phyloP scores from a whole-genome alignment of 352 stramenopile species.

The Aphanomyces astaci region DNA sequence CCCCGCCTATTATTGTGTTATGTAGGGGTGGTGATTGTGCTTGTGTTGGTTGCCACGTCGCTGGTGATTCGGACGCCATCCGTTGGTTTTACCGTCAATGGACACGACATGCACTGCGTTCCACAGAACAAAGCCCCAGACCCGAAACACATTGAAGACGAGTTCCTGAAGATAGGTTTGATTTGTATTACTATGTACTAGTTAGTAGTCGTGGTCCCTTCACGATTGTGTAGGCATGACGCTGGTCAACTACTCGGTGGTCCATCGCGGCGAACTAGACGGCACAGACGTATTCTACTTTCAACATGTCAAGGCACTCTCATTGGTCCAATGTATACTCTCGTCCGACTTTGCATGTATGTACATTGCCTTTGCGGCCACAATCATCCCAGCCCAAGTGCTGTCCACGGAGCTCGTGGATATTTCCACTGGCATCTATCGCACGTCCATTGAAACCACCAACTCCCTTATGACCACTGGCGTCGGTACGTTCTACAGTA shows the following conservation, averaged over 20 bases:
- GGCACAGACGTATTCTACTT: constrained; percentile 6
- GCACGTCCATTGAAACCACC: neutral
- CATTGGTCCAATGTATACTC: constrained; percentile 9
- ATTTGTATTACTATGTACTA: neutral
- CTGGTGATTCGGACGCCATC: constrained; percentile 8
- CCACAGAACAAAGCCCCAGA: neutral
- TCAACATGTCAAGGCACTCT: constrained; percentile 14
- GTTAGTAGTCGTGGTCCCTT: neutral
- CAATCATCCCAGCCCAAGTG: neutral
- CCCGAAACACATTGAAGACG: constrained; percentile 6
- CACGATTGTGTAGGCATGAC: neutral
- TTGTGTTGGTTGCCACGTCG: neutral
- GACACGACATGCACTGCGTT: constrained; percentile 8
- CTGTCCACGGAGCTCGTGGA: neutral
- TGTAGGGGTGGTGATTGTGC: neutral
- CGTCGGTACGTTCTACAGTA: neutral
- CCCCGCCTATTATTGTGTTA: neutral
- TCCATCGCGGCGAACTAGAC: neutral
- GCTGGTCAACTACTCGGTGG: constrained; percentile 6
- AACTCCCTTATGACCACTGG: neutral
- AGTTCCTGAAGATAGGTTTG: constrained; percentile 4
- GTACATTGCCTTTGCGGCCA: constrained; percentile 15
- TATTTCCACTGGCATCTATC: neutral
- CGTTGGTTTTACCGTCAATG: neutral
- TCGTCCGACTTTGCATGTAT: constrained; percentile 10